Evolutionary conservation across 441 rosid species (phyloP).

Genomic region (Erodium texanum): DNA sequence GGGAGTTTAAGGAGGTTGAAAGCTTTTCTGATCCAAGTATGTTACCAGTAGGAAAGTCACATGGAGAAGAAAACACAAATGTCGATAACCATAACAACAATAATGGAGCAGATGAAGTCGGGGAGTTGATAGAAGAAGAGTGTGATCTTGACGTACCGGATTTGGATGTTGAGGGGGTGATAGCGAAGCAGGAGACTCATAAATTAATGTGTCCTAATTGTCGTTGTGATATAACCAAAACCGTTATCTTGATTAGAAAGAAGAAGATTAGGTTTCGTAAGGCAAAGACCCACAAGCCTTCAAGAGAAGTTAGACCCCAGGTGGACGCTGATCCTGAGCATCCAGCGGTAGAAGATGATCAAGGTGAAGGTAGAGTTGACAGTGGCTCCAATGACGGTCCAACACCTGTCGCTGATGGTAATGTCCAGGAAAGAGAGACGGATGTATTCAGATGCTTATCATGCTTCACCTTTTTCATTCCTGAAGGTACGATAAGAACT

Average conservation of each 20-base stretch:
- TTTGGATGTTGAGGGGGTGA: slow-evolving; percentile 49
- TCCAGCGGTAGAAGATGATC: slow-evolving; percentile 9
- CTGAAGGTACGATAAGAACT: slow-evolving; percentile 38
- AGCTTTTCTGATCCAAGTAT: slow-evolving; percentile 5
- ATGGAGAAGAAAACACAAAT: slow-evolving; percentile 17
- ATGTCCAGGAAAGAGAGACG: slow-evolving; percentile 1
- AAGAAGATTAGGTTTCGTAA: slow-evolving; percentile 22
- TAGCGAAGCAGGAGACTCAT: slow-evolving; percentile 72
- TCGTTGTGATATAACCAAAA: slow-evolving; percentile 67
- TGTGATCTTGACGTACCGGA: slow-evolving; percentile 36
- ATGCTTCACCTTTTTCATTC: slow-evolving; percentile 66
- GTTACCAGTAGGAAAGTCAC: slow-evolving; percentile 13
- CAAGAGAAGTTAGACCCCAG: slow-evolving; percentile 1
- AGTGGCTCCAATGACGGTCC: slow-evolving; percentile 12
- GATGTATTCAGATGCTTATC: slow-evolving; percentile 63
- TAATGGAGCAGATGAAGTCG: slow-evolving; percentile 17
- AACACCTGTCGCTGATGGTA: slow-evolving; percentile 5
- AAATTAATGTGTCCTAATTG: slow-evolving; percentile 83
- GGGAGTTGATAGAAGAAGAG: slow-evolving; percentile 34
- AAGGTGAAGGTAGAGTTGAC: slow-evolving; percentile 10
- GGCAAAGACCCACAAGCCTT: slow-evolving; percentile 19
- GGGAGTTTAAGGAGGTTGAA: neutral
- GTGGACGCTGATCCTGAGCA: slow-evolving; percentile 10
- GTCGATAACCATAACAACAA: slow-evolving; percentile 19
- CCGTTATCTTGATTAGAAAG: slow-evolving; percentile 52